Evolutionary conservation across 495 filamentous ascomycete species (phyloP), one percentile per base, ranked within the genome.

Genomic region (Hypoxylon fuscum): DNA sequence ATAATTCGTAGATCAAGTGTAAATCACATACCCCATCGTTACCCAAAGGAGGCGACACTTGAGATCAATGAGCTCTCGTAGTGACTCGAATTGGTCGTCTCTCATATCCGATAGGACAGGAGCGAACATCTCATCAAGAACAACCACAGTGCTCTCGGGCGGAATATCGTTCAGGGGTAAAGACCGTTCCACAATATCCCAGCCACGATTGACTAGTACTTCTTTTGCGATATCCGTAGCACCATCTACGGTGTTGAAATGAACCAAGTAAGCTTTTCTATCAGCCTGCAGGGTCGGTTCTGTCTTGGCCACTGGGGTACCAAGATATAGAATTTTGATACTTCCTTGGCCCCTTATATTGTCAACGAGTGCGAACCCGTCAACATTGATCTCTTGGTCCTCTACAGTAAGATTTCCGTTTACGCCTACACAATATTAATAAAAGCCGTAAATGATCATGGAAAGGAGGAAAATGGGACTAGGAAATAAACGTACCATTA

Each of bases 51-150:
- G 42, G 1, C 42, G 42, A 18, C 42, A 45, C 3, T 29, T 15
- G 2, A 27, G 42, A 17, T 45, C 42, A n/a, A 45, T 27, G 22
- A 45, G 22, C 42, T 45, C 5, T 3, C 42, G 42, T 3, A 45
- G 12, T 2, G 42, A 27, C 3, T 23, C 12, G n/a, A 45, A 45
- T 9, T 45, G 42, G 12, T 45, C 23, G 23, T 45, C 42, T 22
- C 42, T 29, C 23, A 45, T 27, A 15, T 45, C 17, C 3, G 42
- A 45, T 11, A 45, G 42, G 9, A 45, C 42, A 14, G 42, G 42
- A 1, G 42, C 21, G 23, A 45, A 45, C 42, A 45, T 45, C 12
- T 45, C 42, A 18, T 45, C 42, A 2, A 45, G 22, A 14, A 45
- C 42, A 7, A 45, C 5, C 1, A 45, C 42, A 2, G 42, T 45